Percentiles rank a stretch among this genome's conserved stretches.
Conservation (phyloP, 2,329 filamentous ascomycete species). For the Aspergillus spinulosporus region DNA sequence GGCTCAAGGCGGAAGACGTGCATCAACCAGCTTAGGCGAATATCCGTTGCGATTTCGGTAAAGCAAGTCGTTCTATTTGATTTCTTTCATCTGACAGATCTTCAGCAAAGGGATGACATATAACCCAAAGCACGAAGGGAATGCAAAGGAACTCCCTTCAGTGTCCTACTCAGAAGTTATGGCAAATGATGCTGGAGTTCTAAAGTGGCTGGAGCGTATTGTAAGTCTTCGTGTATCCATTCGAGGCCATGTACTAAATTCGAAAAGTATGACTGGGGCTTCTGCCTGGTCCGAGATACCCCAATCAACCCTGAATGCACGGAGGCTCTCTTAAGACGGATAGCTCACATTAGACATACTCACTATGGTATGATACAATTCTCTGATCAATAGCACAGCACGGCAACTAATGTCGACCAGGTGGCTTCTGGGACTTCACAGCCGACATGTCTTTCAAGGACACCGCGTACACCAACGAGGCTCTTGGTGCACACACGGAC, state of each 20-base stretch:
- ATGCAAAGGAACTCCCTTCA: constrained; percentile 51
- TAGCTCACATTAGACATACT: constrained; percentile 83
- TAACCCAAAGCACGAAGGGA: too few relatives aligned
- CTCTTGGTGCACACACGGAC: constrained; percentile 84
- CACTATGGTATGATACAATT: constrained; percentile 71
- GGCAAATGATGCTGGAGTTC: constrained; percentile 57
- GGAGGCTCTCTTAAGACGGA: constrained; percentile 71
- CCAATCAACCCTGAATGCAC: constrained; percentile 71
- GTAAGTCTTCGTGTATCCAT: constrained; percentile 26
- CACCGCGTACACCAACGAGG: constrained; percentile 85
- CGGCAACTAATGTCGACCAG: constrained; percentile 23
- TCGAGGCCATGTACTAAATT: constrained; percentile 11
- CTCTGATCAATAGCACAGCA: background rate
- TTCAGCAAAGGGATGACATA: constrained; percentile 23
- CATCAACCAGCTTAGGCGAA: background rate
- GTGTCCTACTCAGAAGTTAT: constrained; percentile 64
- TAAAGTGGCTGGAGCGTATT: constrained; percentile 64
- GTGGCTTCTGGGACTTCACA: constrained; percentile 81
- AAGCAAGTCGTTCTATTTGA: background rate
- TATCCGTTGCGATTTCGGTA: constrained; percentile 23
- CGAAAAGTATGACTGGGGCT: constrained; percentile 65
- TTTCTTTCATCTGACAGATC: background rate
- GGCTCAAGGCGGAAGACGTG: constrained; percentile 31
- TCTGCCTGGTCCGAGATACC: constrained; percentile 72
- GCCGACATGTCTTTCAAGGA: constrained; percentile 85